These are phyloP conservation scores for Vigna nakashimae DNA, from an alignment of 306 rosid genomes.

Conservation along the genomic window DNA sequence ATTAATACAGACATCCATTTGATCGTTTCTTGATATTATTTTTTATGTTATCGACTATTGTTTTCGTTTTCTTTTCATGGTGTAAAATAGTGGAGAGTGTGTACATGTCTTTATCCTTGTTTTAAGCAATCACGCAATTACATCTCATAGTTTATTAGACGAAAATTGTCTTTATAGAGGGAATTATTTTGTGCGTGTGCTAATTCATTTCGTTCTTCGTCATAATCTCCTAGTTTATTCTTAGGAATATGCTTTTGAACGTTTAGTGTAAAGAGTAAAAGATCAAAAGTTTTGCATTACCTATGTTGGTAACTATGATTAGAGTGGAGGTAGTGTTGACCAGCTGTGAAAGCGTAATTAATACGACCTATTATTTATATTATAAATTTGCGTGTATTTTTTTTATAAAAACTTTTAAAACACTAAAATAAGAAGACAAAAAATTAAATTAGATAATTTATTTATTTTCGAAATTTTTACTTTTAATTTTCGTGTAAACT, in stretches of 20 bases:
- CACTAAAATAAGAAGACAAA: too few relatives aligned
- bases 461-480: too few relatives aligned
- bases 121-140: neutral
- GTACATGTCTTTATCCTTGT: neutral
- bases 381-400: too few relatives aligned
- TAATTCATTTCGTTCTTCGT: neutral
- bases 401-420: too few relatives aligned
- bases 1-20: too few relatives aligned
- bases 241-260: conserved; percentile 44
- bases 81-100: neutral
- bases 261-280: neutral
- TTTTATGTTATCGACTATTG: too few relatives aligned
- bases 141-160: neutral
- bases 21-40: too few relatives aligned
- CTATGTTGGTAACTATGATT: neutral
- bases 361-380: neutral
- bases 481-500: too few relatives aligned
- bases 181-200: too few relatives aligned
- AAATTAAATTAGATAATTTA: too few relatives aligned
- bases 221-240: conserved; percentile 24
- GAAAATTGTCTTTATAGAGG: neutral
- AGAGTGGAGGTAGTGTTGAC: conserved; percentile 1
- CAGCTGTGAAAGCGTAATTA: neutral
- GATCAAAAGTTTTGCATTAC: neutral
- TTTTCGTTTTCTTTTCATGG: too few relatives aligned